phyloP scores from a whole-genome alignment of 306 rosid species.

The Pyrus pyrifolia region DNA sequence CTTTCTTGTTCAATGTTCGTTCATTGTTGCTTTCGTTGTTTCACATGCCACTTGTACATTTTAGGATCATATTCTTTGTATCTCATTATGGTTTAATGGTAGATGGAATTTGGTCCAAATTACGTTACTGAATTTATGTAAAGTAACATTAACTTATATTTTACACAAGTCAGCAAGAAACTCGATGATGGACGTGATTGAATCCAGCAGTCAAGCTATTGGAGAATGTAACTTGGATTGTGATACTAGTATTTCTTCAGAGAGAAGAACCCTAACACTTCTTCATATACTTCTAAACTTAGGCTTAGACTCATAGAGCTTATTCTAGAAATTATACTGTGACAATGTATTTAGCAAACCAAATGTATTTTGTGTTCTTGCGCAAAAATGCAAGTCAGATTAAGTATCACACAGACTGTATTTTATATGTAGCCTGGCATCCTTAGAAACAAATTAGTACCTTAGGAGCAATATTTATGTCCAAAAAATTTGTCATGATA shows the following conservation, averaged over 20 bases:
- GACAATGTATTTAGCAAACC: neutral
- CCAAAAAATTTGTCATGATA: neutral
- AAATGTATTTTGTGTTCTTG: neutral
- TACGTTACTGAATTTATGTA: neutral
- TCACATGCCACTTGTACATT: constrained; percentile 1
- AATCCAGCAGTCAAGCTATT: neutral
- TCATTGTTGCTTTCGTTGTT: neutral
- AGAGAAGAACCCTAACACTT: neutral
- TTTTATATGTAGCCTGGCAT: neutral
- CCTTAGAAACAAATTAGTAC: neutral
- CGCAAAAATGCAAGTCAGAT: neutral
- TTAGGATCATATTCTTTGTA: neutral
- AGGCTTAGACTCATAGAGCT: neutral
- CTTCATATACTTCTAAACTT: neutral
- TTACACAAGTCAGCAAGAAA: too few species aligned
- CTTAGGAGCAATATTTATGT: neutral
- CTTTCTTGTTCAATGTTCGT: neutral
- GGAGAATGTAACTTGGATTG: neutral
- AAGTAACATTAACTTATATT: neutral
- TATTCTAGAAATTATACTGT: neutral
- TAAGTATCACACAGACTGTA: neutral
- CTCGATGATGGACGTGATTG: neutral
- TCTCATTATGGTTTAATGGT: constrained; percentile 6
- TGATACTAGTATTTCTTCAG: neutral
- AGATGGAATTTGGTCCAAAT: neutral